Conservation (phyloP, 1,284 basidiomycete genomes). For the Xerocomus minutiporus region DNA sequence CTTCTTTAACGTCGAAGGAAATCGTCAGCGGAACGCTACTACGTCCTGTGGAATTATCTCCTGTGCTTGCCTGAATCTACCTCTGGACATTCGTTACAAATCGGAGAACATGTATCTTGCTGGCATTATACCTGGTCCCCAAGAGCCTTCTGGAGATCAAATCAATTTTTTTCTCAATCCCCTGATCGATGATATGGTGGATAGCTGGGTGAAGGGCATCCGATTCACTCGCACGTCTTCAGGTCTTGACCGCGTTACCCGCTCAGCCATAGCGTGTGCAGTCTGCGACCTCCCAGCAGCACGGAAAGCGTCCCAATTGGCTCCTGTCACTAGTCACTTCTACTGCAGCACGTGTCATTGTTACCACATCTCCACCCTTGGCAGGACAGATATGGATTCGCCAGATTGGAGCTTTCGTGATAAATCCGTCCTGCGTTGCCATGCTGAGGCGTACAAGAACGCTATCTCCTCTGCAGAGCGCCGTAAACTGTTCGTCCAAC, state of each 20-base stretch:
- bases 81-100: neutral
- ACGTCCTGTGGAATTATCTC: neutral
- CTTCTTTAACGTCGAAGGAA: neutral
- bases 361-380: neutral
- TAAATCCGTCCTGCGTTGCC: neutral
- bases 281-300: neutral
- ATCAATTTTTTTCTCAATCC: neutral
- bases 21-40: neutral
- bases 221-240: neutral
- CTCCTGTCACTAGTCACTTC: neutral
- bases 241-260: neutral
- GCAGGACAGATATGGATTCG: neutral
- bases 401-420: neutral
- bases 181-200: neutral
- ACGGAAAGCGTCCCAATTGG: neutral
- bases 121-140: neutral
- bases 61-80: neutral
- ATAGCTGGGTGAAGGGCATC: neutral
- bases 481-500: neutral
- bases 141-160: neutral
- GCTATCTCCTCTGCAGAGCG: neutral
- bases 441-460: neutral
- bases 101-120: neutral
- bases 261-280: neutral
- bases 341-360: neutral